Evolutionary conservation across 257 asterid species (phyloP).

Genomic region (Agastache rugosa): DNA sequence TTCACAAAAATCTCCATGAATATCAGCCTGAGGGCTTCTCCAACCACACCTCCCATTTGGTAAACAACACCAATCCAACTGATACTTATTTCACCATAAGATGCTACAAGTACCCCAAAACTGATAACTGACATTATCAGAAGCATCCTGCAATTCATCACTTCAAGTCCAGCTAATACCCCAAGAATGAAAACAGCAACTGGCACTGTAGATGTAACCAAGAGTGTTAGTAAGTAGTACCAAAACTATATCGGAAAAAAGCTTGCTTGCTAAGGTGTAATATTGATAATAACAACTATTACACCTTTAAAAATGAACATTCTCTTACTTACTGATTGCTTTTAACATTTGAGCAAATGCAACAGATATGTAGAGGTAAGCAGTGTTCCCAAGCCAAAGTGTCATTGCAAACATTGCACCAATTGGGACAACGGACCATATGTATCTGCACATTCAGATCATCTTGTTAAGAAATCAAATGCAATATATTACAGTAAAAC

Average conservation of each 20-base stretch:
- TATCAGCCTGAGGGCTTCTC: conserved; percentile 95
- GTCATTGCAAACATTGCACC: conserved; percentile 99
- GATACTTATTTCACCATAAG: conserved; percentile 91
- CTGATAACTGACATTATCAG: conserved; percentile 94
- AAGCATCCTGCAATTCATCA: conserved; percentile 92
- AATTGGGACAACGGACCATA: conserved; percentile 85
- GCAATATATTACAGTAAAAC: conserved; percentile 22
- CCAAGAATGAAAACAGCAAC: conserved; percentile 98
- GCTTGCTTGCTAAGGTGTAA: neutral
- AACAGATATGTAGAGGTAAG: conserved; percentile 97
- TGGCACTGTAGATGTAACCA: conserved; percentile 76
- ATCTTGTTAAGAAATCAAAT: conserved; percentile 5
- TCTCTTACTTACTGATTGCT: conserved; percentile 82
- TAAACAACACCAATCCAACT: conserved; percentile 97
- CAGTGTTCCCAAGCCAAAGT: conserved; percentile 99
- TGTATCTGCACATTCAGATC: conserved; percentile 61
- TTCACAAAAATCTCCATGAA: conserved; percentile 96
- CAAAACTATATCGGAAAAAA: conserved; percentile 18
- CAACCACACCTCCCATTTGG: conserved; percentile 99
- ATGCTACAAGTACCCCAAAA: conserved; percentile 91
- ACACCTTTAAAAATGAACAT: conserved; percentile 11
- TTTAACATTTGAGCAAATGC: conserved; percentile 98
- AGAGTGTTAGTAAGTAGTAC: conserved; percentile 22
- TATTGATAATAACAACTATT: conserved; percentile 14
- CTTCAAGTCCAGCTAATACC: conserved; percentile 92